phyloP scores from a whole-genome alignment of 805 yeast genomes.

The Aciculoconidium aculeatum region DNA sequence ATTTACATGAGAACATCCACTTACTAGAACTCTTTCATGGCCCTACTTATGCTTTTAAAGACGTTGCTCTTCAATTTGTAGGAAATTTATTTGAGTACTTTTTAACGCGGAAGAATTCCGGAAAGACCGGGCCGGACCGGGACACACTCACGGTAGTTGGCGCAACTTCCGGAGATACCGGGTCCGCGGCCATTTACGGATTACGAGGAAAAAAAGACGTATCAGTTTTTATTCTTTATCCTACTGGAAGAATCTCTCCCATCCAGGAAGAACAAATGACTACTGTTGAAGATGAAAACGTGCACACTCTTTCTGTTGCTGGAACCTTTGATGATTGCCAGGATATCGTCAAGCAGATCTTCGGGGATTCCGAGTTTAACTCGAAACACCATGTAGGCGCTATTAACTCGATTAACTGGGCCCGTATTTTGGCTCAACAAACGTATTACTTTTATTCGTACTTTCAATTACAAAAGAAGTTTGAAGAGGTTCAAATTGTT shows the following conservation, averaged over 20 bases:
- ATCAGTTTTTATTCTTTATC: slow-evolving; percentile 93
- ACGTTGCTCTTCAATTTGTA: slow-evolving; percentile 95
- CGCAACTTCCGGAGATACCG: slow-evolving; percentile 99
- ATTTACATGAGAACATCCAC: slow-evolving; percentile 58
- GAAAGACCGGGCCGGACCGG: slow-evolving; percentile 48
- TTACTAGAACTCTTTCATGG: slow-evolving; percentile 95
- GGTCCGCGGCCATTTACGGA: slow-evolving; percentile 98
- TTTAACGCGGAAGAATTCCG: slow-evolving; percentile 64
- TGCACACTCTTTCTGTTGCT: slow-evolving; percentile 89
- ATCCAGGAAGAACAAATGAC: slow-evolving; percentile 99
- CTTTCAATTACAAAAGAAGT: slow-evolving; percentile 56
- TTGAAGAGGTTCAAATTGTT: slow-evolving; percentile 37
- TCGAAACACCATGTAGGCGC: slow-evolving; percentile 92
- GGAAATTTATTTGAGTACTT: slow-evolving; percentile 96
- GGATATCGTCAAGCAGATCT: slow-evolving; percentile 88
- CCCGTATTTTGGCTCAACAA: slow-evolving; percentile 95
- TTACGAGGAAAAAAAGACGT: slow-evolving; percentile 95
- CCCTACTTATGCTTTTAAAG: slow-evolving; percentile 98
- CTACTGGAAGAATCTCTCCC: slow-evolving; percentile 96
- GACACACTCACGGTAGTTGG: slow-evolving; percentile 94
- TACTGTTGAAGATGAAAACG: slow-evolving; percentile 86
- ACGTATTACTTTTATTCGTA: slow-evolving; percentile 93
- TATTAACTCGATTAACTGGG: slow-evolving; percentile 98
- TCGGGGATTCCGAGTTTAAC: slow-evolving; percentile 86
- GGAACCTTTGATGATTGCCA: slow-evolving; percentile 99